Evolutionary conservation across 768 basidiomycete species (phyloP), one percentile per base, ranked within the genome.

Genomic region (Leccinum ochraceum): DNA sequence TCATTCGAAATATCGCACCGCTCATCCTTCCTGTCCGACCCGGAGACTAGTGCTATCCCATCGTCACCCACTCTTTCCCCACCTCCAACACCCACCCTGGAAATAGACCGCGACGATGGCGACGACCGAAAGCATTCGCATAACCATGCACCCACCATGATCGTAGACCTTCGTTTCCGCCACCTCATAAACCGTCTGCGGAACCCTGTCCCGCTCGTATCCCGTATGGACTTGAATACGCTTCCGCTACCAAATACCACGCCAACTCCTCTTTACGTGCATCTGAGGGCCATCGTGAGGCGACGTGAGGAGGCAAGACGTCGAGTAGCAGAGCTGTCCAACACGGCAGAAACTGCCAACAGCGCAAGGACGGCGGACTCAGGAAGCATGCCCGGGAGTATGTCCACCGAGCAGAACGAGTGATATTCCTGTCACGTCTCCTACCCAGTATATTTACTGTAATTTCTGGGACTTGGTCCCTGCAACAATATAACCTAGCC

Each of bases 231-330:
- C 16, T 70, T 77, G 51, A 62, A 75, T 34, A 59, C 78, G 10
- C 78, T 88, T 53, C 85, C 87, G 10, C 74, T 87, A 36, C 87
- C 87, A 2, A 86, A 83, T 67, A 87, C 86, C 26, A 80, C 85
- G 16, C 76, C 83, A 8, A 80, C 79, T 74, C 79, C 80, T 55
- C 62, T 86, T 63, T 80, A 84, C 46, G 60, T 65, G 69, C 70
- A 81, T 28, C 68, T 85, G 71, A 76, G 83, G 56, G 78, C 82
- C 76, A 69, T 88, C 22, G 73, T 86, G 67, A 80, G 82, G 56
- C 77, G 81, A 30, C 77, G 80, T 63, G 75, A 78, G 28, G 79
- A 78, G 60, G 69, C 75, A 56, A 77, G 80, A 60, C 75, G 76
- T 30, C 73, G 72, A 51, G 63, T 63, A 42, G 65, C 69, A 24